These are phyloP conservation scores for Saturnispora saitoi DNA, from an alignment of 805 yeast species.

Conservation along the genomic window DNA sequence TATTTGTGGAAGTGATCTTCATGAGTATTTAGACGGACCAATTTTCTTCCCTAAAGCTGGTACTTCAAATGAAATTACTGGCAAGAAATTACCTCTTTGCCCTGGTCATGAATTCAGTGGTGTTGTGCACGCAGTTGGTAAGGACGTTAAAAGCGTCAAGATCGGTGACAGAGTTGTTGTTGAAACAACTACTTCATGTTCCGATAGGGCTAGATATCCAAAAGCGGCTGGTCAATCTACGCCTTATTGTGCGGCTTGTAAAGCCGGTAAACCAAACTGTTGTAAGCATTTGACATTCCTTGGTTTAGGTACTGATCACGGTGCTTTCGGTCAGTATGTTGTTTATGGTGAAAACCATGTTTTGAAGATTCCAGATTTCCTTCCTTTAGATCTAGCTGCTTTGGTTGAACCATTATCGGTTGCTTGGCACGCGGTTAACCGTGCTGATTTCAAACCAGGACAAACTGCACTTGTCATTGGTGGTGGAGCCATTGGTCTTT, in stretches of 20 bases:
- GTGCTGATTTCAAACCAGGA: conserved; percentile 37
- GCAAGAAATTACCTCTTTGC: conserved; percentile 27
- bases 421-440: conserved; percentile 50
- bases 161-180: conserved; percentile 54
- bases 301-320: conserved; percentile 44
- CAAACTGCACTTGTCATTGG: conserved; percentile 45
- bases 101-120: conserved; percentile 32
- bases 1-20: conserved; percentile 56
- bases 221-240: conserved; percentile 22
- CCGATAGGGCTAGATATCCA: conserved; percentile 28
- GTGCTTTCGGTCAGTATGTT: conserved; percentile 36
- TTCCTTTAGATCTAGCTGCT: conserved; percentile 35
- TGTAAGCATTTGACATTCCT: conserved; percentile 36
- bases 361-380: conserved; percentile 25
- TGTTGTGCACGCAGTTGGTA: conserved; percentile 33
- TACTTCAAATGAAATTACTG: conserved; percentile 31
- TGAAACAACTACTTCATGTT: conserved; percentile 51
- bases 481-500: conserved; percentile 57
- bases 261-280: conserved; percentile 36
- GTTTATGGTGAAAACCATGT: conserved; percentile 31
- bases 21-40: conserved; percentile 51
- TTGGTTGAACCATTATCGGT: conserved; percentile 51
- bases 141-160: conserved; percentile 34
- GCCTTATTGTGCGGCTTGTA: conserved; percentile 36
- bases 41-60: conserved; percentile 37